phyloP scores from a whole-genome alignment of 2,329 filamentous ascomycete genomes.

The Apiospora marii region DNA sequence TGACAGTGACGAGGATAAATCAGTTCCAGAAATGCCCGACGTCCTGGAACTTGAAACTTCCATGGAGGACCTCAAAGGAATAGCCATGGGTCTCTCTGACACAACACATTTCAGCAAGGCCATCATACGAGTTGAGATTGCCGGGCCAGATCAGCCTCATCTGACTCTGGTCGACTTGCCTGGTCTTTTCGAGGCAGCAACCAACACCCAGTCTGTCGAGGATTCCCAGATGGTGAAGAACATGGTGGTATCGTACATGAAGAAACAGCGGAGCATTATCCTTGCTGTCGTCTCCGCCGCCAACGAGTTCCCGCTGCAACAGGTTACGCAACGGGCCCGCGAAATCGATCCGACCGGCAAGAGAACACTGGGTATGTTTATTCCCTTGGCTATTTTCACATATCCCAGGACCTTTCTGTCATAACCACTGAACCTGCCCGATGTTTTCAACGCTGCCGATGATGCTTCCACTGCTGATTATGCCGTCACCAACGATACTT shows the following conservation, averaged over 20 bases:
- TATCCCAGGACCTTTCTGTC: not conserved
- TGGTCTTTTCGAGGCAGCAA: slow-evolving; percentile 54
- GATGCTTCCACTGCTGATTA: too few species aligned
- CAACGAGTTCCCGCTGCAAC: slow-evolving; percentile 63
- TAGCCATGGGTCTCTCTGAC: not conserved
- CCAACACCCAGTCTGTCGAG: slow-evolving; percentile 51
- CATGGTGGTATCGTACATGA: slow-evolving; percentile 63
- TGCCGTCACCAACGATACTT: too few species aligned
- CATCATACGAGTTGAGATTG: slow-evolving; percentile 54
- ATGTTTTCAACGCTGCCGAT: too few species aligned
- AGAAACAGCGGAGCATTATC: slow-evolving; percentile 62
- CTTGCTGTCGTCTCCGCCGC: slow-evolving; percentile 63
- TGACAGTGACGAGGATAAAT: too few species aligned
- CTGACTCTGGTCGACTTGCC: slow-evolving; percentile 67
- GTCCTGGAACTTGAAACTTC: too few species aligned
- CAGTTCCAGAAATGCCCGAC: too few species aligned
- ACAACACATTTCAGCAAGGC: slow-evolving; percentile 53
- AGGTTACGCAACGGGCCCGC: slow-evolving; percentile 58
- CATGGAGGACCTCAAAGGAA: too few species aligned
- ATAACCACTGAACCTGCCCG: too few species aligned
- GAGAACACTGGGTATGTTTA: slow-evolving; percentile 49
- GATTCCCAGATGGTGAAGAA: slow-evolving; percentile 52
- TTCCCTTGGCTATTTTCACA: not conserved
- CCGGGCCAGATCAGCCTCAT: slow-evolving; percentile 53
- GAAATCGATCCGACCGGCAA: slow-evolving; percentile 38